A percentile compares a stretch with the other conserved stretches of the same genome.
phyloP scores from a whole-genome alignment of 106 monocot species.

The Hemerocallis citrina region DNA sequence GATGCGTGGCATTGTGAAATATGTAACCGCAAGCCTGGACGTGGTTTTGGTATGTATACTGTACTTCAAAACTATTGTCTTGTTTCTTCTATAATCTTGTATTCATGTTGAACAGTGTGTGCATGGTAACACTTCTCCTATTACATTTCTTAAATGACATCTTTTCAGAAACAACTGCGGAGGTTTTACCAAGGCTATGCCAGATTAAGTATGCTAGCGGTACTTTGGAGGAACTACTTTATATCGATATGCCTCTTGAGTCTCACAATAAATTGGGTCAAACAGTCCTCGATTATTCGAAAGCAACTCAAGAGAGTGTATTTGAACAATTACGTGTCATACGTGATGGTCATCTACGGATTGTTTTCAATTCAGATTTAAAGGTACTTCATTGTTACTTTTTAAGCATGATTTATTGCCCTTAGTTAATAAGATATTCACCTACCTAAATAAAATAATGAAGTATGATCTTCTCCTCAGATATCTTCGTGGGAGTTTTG shows the following conservation, averaged over 20 bases:
- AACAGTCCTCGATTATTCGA: constrained; percentile 91
- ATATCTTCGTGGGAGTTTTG: constrained; percentile 98
- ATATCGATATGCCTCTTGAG: constrained; percentile 96
- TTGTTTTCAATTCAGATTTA: constrained; percentile 83
- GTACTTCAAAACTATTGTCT: background rate
- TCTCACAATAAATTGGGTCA: constrained; percentile 85
- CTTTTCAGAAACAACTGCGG: constrained; percentile 82
- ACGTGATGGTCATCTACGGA: constrained; percentile 86
- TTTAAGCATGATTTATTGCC: background rate
- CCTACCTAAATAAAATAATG: background rate
- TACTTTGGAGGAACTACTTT: constrained; percentile 93
- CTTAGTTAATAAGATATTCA: background rate
- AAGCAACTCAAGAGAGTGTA: constrained; percentile 97
- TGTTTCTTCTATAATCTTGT: background rate
- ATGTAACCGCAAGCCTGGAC: constrained; percentile 88
- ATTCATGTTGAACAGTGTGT: background rate
- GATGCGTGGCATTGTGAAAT: constrained; percentile 99
- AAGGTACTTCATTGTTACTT: constrained; percentile 40
- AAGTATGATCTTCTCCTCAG: constrained; percentile 18
- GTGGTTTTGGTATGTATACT: constrained; percentile 89
- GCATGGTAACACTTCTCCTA: background rate
- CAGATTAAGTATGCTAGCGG: constrained; percentile 99
- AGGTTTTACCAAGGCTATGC: constrained; percentile 86
- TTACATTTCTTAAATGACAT: background rate
- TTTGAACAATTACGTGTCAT: constrained; percentile 96